phyloP scores from a whole-genome alignment of 139 green algal species.

The Chlorella sp. region DNA sequence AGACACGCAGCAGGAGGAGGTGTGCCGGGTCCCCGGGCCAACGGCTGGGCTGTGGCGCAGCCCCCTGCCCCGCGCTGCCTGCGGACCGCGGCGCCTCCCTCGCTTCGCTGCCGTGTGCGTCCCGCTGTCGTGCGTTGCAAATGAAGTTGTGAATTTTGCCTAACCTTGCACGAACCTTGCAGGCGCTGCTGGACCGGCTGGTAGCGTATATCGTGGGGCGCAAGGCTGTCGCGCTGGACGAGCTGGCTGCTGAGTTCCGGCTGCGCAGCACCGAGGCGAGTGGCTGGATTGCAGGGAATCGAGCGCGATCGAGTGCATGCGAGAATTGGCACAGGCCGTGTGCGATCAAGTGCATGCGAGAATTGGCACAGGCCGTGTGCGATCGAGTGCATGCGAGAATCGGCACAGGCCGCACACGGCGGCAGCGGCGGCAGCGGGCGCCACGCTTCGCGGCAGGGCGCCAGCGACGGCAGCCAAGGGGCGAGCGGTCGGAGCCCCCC shows the following conservation, averaged over 20 bases:
- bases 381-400: background rate
- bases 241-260: slow-evolving; percentile 86
- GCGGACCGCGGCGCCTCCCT: slow-evolving; percentile 1
- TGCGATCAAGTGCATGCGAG: background rate
- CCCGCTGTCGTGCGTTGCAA: background rate
- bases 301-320: background rate
- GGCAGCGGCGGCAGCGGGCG: too few species aligned
- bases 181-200: slow-evolving; percentile 68
- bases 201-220: slow-evolving; percentile 66
- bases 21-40: background rate
- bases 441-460: too few species aligned
- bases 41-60: background rate
- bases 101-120: background rate
- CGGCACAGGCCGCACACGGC: too few species aligned
- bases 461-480: too few species aligned
- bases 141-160: slow-evolving; percentile 11
- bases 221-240: slow-evolving; percentile 89
- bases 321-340: background rate
- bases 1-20: slow-evolving; percentile 35
- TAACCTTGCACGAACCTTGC: background rate
- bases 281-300: too few species aligned
- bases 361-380: background rate
- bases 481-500: too few species aligned
- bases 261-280: slow-evolving; percentile 62
- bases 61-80: background rate